phyloP scores from a whole-genome alignment of 371 early-diverging fungal species.

The Mucor irregularis region DNA sequence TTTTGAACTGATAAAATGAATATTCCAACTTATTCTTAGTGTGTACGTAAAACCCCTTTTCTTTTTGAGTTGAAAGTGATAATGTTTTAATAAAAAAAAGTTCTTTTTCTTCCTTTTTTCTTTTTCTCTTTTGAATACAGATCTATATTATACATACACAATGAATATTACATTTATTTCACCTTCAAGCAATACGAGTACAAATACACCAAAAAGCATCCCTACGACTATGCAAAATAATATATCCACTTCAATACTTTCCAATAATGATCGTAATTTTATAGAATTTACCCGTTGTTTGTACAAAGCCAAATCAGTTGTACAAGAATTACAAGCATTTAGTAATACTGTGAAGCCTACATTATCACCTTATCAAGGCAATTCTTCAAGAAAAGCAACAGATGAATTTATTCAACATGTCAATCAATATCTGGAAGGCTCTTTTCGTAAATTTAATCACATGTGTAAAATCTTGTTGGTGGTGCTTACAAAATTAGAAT shows the following conservation, averaged over 20 bases:
- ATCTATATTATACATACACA: no score
- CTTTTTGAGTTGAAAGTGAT: not conserved
- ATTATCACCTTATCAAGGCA: not conserved
- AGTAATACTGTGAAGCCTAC: slow-evolving; percentile 14
- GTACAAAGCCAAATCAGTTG: slow-evolving; percentile 23
- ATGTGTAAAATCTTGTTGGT: slow-evolving; percentile 16
- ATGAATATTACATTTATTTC: slow-evolving; percentile 6
- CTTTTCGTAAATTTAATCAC: slow-evolving; percentile 21
- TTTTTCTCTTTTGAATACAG: not conserved
- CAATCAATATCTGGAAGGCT: slow-evolving; percentile 10
- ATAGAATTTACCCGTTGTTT: slow-evolving; percentile 29
- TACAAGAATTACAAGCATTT: slow-evolving; percentile 21
- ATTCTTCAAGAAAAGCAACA: not conserved
- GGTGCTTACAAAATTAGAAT: slow-evolving; percentile 19
- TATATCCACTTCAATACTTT: slow-evolving; percentile 8
- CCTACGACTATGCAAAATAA: no score
- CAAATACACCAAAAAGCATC: no score
- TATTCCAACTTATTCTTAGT: no score
- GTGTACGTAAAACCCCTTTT: no score
- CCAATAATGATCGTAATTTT: slow-evolving; percentile 21
- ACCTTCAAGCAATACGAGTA: not conserved
- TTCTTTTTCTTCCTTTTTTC: no score
- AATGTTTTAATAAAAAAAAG: slow-evolving; percentile 1
- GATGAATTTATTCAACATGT: slow-evolving; percentile 10
- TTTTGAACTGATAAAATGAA: no score